Evolutionary conservation across 176 grass and related monocot genomes (phyloP), one percentile per base, ranked within the genome.

Genomic region (Bothriochloa decipiens): DNA sequence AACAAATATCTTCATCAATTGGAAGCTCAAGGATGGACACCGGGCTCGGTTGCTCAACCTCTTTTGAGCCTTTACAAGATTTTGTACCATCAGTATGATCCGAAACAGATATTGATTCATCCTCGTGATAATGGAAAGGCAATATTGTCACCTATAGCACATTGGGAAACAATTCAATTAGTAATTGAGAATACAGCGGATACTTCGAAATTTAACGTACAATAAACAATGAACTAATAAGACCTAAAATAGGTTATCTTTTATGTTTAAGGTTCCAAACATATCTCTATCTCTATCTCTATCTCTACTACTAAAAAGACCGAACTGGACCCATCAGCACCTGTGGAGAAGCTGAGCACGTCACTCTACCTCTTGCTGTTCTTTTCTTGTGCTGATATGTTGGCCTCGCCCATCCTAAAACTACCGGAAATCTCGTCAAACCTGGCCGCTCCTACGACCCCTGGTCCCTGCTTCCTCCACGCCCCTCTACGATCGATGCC

Each of bases 21-120:
- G 78, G 88, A 68, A 85, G 88, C 40, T 92, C 81, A 65, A 92
- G 85, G 81, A 92, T 87, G 40, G 91, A 90, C 17, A 92, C 81
- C 36, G 87, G 91, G 43, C 91, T 92, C 16, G 91, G 91, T 78
- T 92, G 91, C 39, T 85, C 85, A 64, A 83, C 60, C 61, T 85
- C 87, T 81, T 90, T 86, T 35, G 86, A 84, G 49, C 81, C 40
- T 74, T 84, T 81, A 65, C 4, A 33, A 74, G 70, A 69, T 76
- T 75, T 87, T 74, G 29, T 35, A 65, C 50, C 62, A 64, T 70
- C 47, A 74, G 25, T 32, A 82, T 68, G 65, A 87, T 85, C 88
- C 17, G 58, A 82, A 45, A 74, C n/a, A 65, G 62, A 79, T 7
- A 49, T n/a, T 65, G 62, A 85, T 61, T 86, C 77, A 75, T 77